Conservation (phyloP, 106 monocot species). For the Gastrodia elata region DNA sequence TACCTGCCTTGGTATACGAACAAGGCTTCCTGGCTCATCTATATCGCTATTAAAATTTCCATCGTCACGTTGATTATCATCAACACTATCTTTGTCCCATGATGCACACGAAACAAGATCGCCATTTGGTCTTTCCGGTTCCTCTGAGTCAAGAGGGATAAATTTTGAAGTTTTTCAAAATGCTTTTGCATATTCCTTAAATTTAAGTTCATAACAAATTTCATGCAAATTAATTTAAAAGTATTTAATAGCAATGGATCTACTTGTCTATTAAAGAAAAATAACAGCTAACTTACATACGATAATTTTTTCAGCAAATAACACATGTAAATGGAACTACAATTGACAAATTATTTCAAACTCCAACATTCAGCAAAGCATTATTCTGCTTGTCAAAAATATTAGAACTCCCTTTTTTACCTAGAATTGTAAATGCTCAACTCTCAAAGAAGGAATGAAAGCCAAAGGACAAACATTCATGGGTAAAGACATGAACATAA, state of each 20-base stretch:
- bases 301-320: neutral
- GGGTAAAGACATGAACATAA: neutral
- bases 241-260: no score
- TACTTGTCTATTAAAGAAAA: neutral
- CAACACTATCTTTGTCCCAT: slow-evolving; percentile 36
- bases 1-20: slow-evolving; percentile 18
- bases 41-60: slow-evolving; percentile 20
- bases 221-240: neutral
- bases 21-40: slow-evolving; percentile 23
- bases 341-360: neutral
- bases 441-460: neutral
- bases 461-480: neutral
- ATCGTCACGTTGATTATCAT: slow-evolving; percentile 35
- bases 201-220: neutral
- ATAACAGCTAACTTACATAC: neutral
- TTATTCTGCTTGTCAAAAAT: neutral
- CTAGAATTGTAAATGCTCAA: neutral
- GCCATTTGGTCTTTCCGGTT: slow-evolving; percentile 10
- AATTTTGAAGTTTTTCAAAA: neutral
- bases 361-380: neutral
- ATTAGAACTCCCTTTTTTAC: neutral
- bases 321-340: neutral
- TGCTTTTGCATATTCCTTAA: neutral
- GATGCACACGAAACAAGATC: slow-evolving; percentile 12
- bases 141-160: slow-evolving; percentile 16